These are phyloP conservation scores for Neospermospora avenae DNA, from an alignment of 2,329 filamentous ascomycete species.

Conservation along the genomic window DNA sequence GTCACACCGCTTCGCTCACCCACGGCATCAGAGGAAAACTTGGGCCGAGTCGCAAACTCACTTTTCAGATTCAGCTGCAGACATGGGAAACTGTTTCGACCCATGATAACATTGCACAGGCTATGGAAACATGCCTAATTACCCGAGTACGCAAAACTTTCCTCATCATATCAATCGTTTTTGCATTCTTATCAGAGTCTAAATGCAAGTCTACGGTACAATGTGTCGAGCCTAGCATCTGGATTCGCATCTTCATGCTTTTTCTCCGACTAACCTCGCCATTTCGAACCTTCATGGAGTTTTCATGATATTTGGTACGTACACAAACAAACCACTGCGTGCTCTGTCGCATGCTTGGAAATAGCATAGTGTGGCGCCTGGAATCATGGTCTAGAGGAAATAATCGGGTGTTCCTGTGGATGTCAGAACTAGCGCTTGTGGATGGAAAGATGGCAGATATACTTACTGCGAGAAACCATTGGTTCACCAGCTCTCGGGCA, in stretches of 20 bases:
- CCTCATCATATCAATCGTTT: conserved; percentile 21
- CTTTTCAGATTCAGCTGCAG: background rate
- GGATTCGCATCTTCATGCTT: conserved; percentile 11
- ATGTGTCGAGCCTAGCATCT: conserved; percentile 18
- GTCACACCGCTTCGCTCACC: background rate
- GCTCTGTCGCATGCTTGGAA: conserved; percentile 20
- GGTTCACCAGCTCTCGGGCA: conserved; percentile 96
- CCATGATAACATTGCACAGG: background rate
- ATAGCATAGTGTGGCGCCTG: background rate
- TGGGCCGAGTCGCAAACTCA: background rate
- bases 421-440: conserved; percentile 10
- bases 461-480: conserved; percentile 90
- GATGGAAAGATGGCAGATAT: background rate
- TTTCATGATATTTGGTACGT: conserved; percentile 19
- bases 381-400: conserved; percentile 70
- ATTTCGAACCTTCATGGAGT: conserved; percentile 9
- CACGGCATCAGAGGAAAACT: background rate
- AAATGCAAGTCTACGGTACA: conserved; percentile 32
- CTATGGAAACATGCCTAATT: background rate
- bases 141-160: background rate
- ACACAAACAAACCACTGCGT: conserved; percentile 28
- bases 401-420: conserved; percentile 81
- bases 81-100: background rate
- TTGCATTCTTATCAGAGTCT: conserved; percentile 32
- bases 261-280: conserved; percentile 13